A percentile compares a stretch with the other conserved stretches of the same genome.
These are phyloP conservation scores for Phytophthora hybrid DNA, from an alignment of 352 stramenopile species.

Conservation along the genomic window DNA sequence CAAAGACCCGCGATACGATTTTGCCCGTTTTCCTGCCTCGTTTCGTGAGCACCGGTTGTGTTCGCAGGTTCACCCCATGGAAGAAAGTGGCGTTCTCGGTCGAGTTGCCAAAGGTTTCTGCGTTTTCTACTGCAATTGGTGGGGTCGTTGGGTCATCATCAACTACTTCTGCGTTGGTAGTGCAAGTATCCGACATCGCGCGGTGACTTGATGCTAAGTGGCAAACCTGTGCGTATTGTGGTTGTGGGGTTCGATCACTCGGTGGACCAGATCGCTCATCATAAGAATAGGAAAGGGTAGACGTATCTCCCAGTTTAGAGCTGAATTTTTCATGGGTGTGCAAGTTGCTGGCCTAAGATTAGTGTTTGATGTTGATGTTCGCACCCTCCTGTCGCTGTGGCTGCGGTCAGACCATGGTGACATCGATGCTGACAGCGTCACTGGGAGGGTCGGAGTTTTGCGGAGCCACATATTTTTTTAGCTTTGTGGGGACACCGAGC, in stretches of 20 bases:
- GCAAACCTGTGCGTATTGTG: not conserved
- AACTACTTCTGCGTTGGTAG: conserved; percentile 8
- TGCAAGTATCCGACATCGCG: conserved; percentile 31
- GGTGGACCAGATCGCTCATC: conserved; percentile 5
- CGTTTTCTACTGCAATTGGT: conserved; percentile 5
- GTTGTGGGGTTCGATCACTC: not conserved
- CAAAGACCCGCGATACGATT: conserved; percentile 78
- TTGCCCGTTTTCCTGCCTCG: conserved; percentile 70
- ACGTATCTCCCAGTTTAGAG: conserved; percentile 19
- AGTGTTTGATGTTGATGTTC: conserved; percentile 12
- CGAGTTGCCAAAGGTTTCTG: conserved; percentile 12
- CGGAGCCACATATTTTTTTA: too few species aligned
- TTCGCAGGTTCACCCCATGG: conserved; percentile 66
- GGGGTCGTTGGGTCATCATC: not conserved
- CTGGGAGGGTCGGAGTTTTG: too few species aligned
- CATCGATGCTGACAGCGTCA: not conserved
- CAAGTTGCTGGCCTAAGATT: conserved; percentile 16
- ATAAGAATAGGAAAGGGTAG: conserved; percentile 25
- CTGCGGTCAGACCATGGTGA: conserved; percentile 1
- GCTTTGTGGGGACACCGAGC: too few species aligned
- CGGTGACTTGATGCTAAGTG: not conserved
- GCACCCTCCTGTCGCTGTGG: not conserved
- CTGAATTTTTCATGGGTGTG: conserved; percentile 17
- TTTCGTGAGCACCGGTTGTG: conserved; percentile 80
- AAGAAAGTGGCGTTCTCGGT: conserved; percentile 48